phyloP scores from a whole-genome alignment of 139 green algal species.

The Volvox africanus region DNA sequence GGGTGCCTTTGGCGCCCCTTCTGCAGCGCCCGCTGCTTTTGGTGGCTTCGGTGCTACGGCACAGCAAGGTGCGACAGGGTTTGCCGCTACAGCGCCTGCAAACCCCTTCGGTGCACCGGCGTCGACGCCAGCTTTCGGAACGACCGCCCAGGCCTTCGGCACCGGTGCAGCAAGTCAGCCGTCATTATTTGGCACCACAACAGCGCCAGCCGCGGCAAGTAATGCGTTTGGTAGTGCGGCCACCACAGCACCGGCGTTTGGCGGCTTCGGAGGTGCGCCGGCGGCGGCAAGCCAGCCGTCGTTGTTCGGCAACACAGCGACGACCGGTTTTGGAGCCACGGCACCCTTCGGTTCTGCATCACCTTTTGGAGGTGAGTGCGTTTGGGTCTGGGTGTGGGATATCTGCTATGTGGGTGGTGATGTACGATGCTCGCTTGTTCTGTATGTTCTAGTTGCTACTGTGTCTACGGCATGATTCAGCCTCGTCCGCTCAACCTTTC shows the following conservation, averaged over 20 bases:
- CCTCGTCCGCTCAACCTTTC: too few relatives aligned
- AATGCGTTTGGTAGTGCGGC: conserved; percentile 2
- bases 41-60: conserved; percentile 54
- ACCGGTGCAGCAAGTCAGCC: conserved; percentile 22
- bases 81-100: conserved; percentile 39
- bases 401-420: too few relatives aligned
- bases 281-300: conserved; percentile 32
- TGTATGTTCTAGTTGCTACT: too few relatives aligned
- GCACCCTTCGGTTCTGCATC: conserved; percentile 46
- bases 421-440: too few relatives aligned
- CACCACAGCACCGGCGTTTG: conserved; percentile 36
- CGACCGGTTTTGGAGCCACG: not conserved
- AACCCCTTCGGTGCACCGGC: conserved; percentile 61
- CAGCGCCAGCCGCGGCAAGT: not conserved
- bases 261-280: conserved; percentile 35
- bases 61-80: not conserved
- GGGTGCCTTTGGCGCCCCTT: conserved; percentile 17
- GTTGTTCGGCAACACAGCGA: conserved; percentile 17
- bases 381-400: not conserved
- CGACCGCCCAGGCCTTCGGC: conserved; percentile 52
- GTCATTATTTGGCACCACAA: conserved; percentile 13
- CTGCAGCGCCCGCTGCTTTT: conserved; percentile 8
- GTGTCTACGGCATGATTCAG: too few relatives aligned
- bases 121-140: conserved; percentile 49
- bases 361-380: conserved; percentile 14